These are phyloP conservation scores for Aspergillus cristatus DNA, from an alignment of 495 filamentous ascomycete genomes.

Conservation along the genomic window DNA sequence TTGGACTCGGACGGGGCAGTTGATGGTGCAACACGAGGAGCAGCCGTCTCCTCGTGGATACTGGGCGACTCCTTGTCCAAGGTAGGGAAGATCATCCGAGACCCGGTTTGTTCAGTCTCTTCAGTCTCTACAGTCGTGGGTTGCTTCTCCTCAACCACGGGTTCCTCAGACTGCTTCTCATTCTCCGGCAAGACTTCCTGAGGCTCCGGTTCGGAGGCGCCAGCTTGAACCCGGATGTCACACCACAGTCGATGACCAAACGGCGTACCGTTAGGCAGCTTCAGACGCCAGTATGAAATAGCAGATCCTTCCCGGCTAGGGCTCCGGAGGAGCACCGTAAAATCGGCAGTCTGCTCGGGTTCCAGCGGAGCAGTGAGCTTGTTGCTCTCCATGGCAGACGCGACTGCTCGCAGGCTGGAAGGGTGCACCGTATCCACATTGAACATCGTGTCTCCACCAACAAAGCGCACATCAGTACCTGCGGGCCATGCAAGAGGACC, in stretches of 20 bases:
- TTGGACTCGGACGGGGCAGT: slow-evolving; percentile 42
- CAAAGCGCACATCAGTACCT: slow-evolving; percentile 83
- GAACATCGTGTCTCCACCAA: slow-evolving; percentile 93
- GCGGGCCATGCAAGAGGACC: slow-evolving; percentile 74
- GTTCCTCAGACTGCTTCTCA: slow-evolving; percentile 15
- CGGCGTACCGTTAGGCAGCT: slow-evolving; percentile 64
- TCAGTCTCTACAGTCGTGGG: slow-evolving; percentile 3
- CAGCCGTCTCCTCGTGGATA: slow-evolving; percentile 50
- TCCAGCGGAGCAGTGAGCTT: slow-evolving; percentile 57
- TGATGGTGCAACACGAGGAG: slow-evolving; percentile 22
- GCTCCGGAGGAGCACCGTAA: slow-evolving; percentile 76
- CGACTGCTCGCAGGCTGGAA: slow-evolving; percentile 60
- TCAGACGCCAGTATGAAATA: slow-evolving; percentile 96
- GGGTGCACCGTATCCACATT: slow-evolving; percentile 71
- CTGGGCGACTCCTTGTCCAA: slow-evolving; percentile 92
- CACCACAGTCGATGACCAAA: slow-evolving; percentile 96
- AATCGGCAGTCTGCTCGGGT: slow-evolving; percentile 64
- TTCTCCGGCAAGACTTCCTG: not conserved
- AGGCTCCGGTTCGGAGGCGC: slow-evolving; percentile 2
- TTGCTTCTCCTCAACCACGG: no score
- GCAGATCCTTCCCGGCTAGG: slow-evolving; percentile 61
- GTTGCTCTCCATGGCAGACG: slow-evolving; percentile 70
- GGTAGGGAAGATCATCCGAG: slow-evolving; percentile 93
- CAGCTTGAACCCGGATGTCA: slow-evolving; percentile 61
- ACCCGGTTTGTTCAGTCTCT: slow-evolving; percentile 28